A percentile compares a stretch with the other conserved stretches of the same genome.
These are phyloP conservation scores for Nematocida homosporus DNA, from an alignment of 371 early-diverging fungal species.

Conservation along the genomic window DNA sequence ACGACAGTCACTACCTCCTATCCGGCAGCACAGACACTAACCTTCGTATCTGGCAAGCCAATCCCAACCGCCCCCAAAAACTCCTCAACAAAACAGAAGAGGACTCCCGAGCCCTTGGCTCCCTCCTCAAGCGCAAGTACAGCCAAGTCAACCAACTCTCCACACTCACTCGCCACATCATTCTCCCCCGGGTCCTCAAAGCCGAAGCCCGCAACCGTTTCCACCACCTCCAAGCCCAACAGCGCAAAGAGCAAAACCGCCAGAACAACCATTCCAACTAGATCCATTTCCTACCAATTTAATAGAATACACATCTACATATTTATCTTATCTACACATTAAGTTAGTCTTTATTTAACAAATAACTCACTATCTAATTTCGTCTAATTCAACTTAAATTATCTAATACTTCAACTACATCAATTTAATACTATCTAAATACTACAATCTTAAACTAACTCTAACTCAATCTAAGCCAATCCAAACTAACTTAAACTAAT, in stretches of 20 bases:
- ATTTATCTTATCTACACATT: too few relatives aligned
- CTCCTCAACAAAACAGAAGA: constrained; percentile 73
- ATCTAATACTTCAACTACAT: too few relatives aligned
- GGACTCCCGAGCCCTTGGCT: constrained; percentile 74
- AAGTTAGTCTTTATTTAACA: too few relatives aligned
- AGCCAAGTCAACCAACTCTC: constrained; percentile 82
- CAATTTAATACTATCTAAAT: too few relatives aligned
- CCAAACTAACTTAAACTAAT: too few relatives aligned
- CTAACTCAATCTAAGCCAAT: too few relatives aligned
- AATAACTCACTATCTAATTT: too few relatives aligned
- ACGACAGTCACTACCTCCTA: constrained; percentile 88
- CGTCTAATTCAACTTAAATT: too few relatives aligned
- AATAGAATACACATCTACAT: background rate
- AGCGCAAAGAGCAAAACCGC: constrained; percentile 56
- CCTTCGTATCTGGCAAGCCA: constrained; percentile 91
- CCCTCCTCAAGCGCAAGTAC: constrained; percentile 84
- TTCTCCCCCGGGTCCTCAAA: constrained; percentile 65
- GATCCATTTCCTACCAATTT: background rate
- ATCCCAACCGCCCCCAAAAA: constrained; percentile 71
- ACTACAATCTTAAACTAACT: too few relatives aligned
- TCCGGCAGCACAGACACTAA: constrained; percentile 95
- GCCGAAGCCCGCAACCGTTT: constrained; percentile 56
- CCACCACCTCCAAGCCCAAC: constrained; percentile 60
- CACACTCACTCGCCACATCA: constrained; percentile 70
- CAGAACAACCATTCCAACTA: constrained; percentile 3